Evolutionary conservation across 352 stramenopile genomes (phyloP).

Genomic region (Peronospora belbahrii): DNA sequence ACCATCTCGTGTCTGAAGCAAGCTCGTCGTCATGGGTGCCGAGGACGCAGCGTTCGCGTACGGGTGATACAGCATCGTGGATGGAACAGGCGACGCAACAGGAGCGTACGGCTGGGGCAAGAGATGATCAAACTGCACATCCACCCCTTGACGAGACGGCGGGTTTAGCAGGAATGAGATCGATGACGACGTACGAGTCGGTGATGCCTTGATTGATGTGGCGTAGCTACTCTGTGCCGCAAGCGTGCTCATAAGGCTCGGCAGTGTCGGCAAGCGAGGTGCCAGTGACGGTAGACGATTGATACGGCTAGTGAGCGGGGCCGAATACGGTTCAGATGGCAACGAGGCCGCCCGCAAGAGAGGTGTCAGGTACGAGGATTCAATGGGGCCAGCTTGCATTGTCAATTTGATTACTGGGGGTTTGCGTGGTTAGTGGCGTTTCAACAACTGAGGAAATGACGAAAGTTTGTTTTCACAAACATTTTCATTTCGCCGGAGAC

Average conservation of each 20-base stretch:
- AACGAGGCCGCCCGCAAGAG: conserved; percentile 19
- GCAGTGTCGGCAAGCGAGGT: conserved; percentile 23
- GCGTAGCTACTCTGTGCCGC: conserved; percentile 10
- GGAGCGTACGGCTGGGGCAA: conserved; percentile 7
- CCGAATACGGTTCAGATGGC: conserved; percentile 14
- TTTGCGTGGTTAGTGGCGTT: neutral
- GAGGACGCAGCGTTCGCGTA: conserved; percentile 13
- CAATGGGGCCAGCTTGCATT: conserved; percentile 23
- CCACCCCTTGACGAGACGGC: conserved; percentile 3
- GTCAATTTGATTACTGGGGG: neutral
- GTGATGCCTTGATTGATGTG: conserved; percentile 11
- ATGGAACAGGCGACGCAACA: conserved; percentile 1
- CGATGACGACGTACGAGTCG: conserved; percentile 15
- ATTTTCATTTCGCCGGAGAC: too few relatives aligned
- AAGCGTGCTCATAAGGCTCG: conserved; percentile 27
- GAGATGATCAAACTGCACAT: conserved; percentile 4
- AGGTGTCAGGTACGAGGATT: conserved; percentile 19
- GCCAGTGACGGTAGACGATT: conserved; percentile 31
- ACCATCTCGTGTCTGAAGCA: conserved; percentile 6
- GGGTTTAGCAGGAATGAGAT: conserved; percentile 34
- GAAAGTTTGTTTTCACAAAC: too few relatives aligned
- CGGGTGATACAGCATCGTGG: conserved; percentile 21
- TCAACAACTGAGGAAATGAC: conserved; percentile 8
- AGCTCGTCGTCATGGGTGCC: conserved; percentile 3
- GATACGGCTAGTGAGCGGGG: conserved; percentile 17